Conservation (phyloP, 441 rosid genomes). For the Pelargonium fulgidum region DNA sequence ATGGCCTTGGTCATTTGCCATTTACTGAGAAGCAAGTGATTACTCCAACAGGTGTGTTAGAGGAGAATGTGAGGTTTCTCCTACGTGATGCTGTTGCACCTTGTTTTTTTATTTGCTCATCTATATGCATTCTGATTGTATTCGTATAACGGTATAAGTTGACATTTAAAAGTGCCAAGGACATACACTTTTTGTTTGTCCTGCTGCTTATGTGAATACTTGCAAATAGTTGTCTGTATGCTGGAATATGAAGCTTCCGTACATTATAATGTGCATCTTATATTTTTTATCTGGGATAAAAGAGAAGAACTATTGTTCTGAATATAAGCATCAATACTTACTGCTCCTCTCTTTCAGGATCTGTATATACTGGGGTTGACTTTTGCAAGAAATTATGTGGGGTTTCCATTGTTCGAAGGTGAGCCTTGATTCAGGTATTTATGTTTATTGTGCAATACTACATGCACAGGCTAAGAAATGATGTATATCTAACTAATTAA, state of each 20-base stretch:
- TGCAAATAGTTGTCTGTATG: neutral
- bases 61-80: constrained; percentile 10
- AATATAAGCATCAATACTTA: constrained; percentile 12
- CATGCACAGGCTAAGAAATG: too few relatives aligned
- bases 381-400: constrained; percentile 98
- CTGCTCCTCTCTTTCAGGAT: constrained; percentile 40
- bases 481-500: too few relatives aligned
- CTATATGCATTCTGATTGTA: neutral
- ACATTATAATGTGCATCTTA: neutral
- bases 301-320: neutral
- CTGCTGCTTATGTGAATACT: neutral
- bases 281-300: neutral
- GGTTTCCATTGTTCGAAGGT: constrained; percentile 92
- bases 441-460: neutral
- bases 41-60: constrained; percentile 18
- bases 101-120: neutral
- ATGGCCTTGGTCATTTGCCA: constrained; percentile 94
- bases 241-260: neutral
- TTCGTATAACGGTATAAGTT: neutral
- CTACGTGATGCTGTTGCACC: neutral
- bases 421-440: constrained; percentile 25
- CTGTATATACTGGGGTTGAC: constrained; percentile 83
- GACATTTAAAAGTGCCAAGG: neutral
- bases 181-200: neutral
- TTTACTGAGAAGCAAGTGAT: constrained; percentile 92